Evolutionary conservation across 2,329 filamentous ascomycete species (phyloP).

Genomic region (Cladophialophora bantiana): DNA sequence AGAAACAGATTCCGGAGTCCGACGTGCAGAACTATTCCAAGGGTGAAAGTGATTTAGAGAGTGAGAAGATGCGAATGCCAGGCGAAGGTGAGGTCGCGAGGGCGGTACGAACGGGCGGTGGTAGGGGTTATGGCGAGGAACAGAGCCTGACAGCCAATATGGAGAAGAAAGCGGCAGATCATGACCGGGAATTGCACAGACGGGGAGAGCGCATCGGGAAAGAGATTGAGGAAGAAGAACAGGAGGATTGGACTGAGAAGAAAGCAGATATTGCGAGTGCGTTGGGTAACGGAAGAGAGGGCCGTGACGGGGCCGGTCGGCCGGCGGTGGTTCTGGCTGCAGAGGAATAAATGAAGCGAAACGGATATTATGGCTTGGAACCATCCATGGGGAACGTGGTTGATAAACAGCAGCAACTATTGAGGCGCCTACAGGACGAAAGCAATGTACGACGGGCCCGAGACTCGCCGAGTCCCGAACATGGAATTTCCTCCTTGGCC

Average conservation of each 20-base stretch:
- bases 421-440: conserved; percentile 1
- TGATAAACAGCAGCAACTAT: background rate
- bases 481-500: background rate
- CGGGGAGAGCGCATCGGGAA: conserved; percentile 35
- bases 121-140: conserved; percentile 36
- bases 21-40: conserved; percentile 33
- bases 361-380: background rate
- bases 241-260: conserved; percentile 39
- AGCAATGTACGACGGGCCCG: background rate
- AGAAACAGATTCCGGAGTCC: conserved; percentile 34
- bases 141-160: conserved; percentile 35
- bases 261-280: conserved; percentile 40
- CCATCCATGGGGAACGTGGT: background rate
- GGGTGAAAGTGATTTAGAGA: conserved; percentile 39
- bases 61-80: conserved; percentile 44
- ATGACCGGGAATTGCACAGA: conserved; percentile 37
- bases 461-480: background rate
- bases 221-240: conserved; percentile 34
- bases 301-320: conserved; percentile 22
- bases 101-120: conserved; percentile 36
- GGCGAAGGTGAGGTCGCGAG: conserved; percentile 44
- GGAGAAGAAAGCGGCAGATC: conserved; percentile 35
- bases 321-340: conserved; percentile 40
- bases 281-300: conserved; percentile 30
- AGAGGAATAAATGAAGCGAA: conserved; percentile 32